Conservation (phyloP, 768 basidiomycete genomes). For the Chalciporus chontae region DNA sequence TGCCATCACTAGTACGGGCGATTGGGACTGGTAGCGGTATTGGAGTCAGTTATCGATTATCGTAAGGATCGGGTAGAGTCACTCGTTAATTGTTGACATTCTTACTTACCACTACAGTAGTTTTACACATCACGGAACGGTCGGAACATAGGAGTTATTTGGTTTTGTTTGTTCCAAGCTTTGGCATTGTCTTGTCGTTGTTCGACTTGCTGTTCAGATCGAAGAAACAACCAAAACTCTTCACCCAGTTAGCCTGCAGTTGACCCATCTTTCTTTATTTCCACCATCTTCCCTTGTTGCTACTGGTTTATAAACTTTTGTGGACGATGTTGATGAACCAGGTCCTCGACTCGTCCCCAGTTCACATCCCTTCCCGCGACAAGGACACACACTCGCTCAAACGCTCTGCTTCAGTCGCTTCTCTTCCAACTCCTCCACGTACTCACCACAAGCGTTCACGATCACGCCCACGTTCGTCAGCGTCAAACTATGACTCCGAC, state of each 20-base stretch:
- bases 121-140: no score
- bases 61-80: no score
- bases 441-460: constrained; percentile 50
- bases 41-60: no score
- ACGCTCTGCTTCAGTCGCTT: constrained; percentile 60
- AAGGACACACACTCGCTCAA: constrained; percentile 41
- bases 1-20: no score
- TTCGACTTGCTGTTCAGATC: constrained; percentile 1
- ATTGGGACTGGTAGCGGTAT: no score
- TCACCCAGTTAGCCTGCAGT: no score
- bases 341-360: constrained; percentile 33
- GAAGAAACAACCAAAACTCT: not conserved
- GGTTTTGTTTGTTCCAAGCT: constrained; percentile 13
- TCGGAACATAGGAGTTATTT: constrained; percentile 12
- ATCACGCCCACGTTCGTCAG: constrained; percentile 40
- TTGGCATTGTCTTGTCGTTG: constrained; percentile 14
- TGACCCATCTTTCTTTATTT: not conserved
- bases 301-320: not conserved
- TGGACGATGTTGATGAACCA: constrained; percentile 30
- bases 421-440: constrained; percentile 64
- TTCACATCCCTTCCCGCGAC: constrained; percentile 12
- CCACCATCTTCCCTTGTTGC: not conserved
- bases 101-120: no score
- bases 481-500: constrained; percentile 44
- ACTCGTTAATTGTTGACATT: no score